Base-by-base conservation (phyloP, 345 rosid species). In the Dipteronia dyeriana region DNA sequence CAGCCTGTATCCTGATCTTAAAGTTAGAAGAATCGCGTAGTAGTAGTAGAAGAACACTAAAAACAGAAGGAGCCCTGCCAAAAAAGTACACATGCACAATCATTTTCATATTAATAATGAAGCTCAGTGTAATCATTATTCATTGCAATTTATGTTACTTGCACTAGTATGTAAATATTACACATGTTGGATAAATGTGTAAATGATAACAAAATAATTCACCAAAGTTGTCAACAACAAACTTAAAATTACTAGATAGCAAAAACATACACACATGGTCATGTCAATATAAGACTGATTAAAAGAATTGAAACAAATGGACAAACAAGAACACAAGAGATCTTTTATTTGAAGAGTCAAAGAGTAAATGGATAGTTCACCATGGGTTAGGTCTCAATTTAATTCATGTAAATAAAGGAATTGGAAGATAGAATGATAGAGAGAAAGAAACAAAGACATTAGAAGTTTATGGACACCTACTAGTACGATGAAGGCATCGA, bases 1-100 rank as follows among this genome's bases (percentile, higher is more conserved):
- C 98, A 76, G 97, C 99, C 87, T 94, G 98, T 86, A 96, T 96
- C 86, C 94, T 88, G 83, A 96, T 92, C 88, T 96, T 94, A 79
- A 88, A 94, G 79, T 96, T 96, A 45, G 97, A 90, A 78, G 99
- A 92, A 85, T 92, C 97, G 64, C 97, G 97, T 62, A 92, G 87
- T 19, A 96, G 86, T 72, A 92, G 81, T 61, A 94, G 85, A 63
- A 94, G 93, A 76, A 91, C 81, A 78, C 98, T 88, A 79, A 96
- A 96, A 83, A 92, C 88, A 66, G 94, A 90, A 71, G 99, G 90
- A 79, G 94, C 92, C 99, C 99, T 93, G 88, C 78, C 80, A 85
- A 73, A 81, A 75, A 49, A 45, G 51, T 43, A 25, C 14, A 4
- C 19, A 39, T 3, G 34, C 70, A 68, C 19, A 4, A 41, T 39